Evolutionary conservation across 2,329 filamentous ascomycete genomes (phyloP).

Genomic region (Arthroderma uncinatum): DNA sequence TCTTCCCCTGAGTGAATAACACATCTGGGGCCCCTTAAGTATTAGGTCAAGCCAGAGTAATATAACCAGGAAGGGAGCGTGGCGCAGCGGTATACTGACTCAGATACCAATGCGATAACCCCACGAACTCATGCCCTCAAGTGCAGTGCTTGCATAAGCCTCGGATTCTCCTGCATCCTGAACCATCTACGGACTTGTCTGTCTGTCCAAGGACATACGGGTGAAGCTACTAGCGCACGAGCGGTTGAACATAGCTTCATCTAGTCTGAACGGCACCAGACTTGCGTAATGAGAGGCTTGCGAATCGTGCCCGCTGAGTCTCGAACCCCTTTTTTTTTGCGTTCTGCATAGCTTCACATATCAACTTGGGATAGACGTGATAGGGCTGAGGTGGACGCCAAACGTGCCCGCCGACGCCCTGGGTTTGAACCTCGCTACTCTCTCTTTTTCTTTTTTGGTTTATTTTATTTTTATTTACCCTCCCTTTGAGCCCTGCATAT

Average conservation of each 20-base stretch:
- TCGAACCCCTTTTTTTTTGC: not conserved
- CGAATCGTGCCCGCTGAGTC: not conserved
- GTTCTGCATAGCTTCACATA: conserved; percentile 6
- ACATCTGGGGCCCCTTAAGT: not conserved
- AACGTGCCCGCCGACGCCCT: not conserved
- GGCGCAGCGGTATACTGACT: not conserved
- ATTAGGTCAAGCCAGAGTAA: not conserved
- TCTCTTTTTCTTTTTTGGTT: not conserved
- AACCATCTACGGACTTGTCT: not conserved
- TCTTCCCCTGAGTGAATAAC: not conserved
- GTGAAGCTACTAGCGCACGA: not conserved
- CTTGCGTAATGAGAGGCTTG: conserved; percentile 1
- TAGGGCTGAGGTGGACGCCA: not conserved
- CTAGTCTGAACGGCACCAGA: not conserved
- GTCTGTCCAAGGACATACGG: not conserved
- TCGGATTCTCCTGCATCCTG: not conserved
- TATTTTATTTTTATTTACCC: not conserved
- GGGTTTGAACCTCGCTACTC: not conserved
- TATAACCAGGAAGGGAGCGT: not conserved
- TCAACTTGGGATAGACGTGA: not conserved
- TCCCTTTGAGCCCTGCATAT: too few species aligned
- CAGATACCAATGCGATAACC: not conserved
- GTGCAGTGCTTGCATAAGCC: not conserved
- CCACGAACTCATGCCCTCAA: not conserved
- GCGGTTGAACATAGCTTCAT: not conserved